phyloP scores from a whole-genome alignment of 495 filamentous ascomycete genomes.

The Penicillium chermesinum region DNA sequence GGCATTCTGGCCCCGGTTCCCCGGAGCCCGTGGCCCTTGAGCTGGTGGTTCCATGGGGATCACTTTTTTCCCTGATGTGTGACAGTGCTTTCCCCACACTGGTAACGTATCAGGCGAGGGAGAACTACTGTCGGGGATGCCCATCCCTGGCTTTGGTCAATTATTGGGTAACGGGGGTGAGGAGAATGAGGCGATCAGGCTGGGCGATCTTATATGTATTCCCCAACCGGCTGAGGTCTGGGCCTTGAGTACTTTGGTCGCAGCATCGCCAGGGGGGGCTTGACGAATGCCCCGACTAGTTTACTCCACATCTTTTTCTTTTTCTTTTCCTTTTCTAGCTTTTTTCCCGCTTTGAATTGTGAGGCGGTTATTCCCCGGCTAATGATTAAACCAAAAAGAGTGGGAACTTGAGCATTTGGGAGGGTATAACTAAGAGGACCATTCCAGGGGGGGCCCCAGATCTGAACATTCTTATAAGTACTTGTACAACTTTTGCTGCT shows the following conservation, averaged over 20 bases:
- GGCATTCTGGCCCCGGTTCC: conserved; percentile 1
- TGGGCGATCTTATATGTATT: too few relatives aligned
- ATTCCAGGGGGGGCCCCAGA: neutral
- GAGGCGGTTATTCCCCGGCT: neutral
- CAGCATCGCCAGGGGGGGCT: too few relatives aligned
- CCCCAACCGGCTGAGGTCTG: conserved; percentile 6
- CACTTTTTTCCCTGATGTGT: too few relatives aligned
- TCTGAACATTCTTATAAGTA: neutral
- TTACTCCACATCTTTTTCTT: neutral
- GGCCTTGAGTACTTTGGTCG: conserved; percentile 3
- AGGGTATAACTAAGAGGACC: neutral
- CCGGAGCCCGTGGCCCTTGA: conserved; percentile 2
- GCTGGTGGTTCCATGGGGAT: conserved; percentile 7
- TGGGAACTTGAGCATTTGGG: neutral
- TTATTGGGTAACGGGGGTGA: neutral
- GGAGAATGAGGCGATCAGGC: conserved; percentile 21
- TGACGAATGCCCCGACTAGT: conserved; percentile 4
- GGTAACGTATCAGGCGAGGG: conserved; percentile 11
- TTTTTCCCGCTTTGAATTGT: neutral
- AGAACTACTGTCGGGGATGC: neutral
- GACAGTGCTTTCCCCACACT: conserved; percentile 11
- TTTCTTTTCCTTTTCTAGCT: neutral
- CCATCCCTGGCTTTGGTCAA: neutral
- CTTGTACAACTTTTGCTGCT: neutral
- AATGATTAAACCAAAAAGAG: neutral